Conservation (phyloP, 805 yeast genomes). For the Kazachstania kunashirensis region DNA sequence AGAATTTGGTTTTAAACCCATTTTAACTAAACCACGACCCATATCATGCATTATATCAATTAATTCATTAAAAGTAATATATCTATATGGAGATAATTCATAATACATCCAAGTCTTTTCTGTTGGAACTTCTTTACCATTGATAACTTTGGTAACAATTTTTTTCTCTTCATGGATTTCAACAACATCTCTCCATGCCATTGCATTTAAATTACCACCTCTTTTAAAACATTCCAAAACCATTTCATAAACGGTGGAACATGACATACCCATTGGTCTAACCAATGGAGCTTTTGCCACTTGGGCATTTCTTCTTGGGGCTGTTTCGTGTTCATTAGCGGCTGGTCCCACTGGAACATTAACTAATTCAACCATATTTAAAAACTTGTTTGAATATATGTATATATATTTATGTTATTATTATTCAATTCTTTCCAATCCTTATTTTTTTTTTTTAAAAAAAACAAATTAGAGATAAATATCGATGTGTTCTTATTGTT, state of each 20-base stretch:
- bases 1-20: conserved; percentile 59
- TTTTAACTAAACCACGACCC: conserved; percentile 66
- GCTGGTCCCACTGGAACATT: conserved; percentile 56
- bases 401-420: no score
- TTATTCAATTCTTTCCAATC: no score
- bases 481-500: no score
- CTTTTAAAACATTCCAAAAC: conserved; percentile 50
- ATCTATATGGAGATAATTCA: conserved; percentile 67
- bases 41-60: conserved; percentile 38
- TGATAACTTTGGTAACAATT: conserved; percentile 59
- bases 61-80: conserved; percentile 52
- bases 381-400: no score
- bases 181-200: conserved; percentile 71
- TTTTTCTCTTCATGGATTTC: conserved; percentile 73
- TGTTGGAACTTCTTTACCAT: conserved; percentile 62
- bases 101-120: conserved; percentile 84
- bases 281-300: conserved; percentile 36
- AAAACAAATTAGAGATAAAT: no score
- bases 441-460: no score
- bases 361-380: conserved; percentile 17
- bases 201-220: conserved; percentile 44
- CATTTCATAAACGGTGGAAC: conserved; percentile 62
- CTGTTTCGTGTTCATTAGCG: conserved; percentile 68
- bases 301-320: conserved; percentile 61
- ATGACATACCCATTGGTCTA: conserved; percentile 56